phyloP scores from a whole-genome alignment of 2,329 filamentous ascomycete genomes.

The Fusarium sp. region DNA sequence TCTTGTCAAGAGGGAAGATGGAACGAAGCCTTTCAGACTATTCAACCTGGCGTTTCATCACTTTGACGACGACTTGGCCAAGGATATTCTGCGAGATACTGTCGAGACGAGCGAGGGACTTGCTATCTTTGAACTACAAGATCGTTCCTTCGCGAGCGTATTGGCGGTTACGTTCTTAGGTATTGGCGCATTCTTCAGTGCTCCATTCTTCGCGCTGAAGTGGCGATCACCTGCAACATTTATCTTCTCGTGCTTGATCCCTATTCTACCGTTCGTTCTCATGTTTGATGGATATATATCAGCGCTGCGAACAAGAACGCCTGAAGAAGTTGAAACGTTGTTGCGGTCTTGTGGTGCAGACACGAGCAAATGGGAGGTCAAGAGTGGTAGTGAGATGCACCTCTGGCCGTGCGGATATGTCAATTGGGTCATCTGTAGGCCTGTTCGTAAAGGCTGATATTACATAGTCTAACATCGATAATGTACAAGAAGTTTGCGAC shows the following conservation, averaged over 20 bases:
- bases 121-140: slow-evolving; percentile 80
- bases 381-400: slow-evolving; percentile 57
- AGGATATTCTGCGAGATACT: slow-evolving; percentile 70
- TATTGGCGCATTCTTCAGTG: slow-evolving; percentile 59
- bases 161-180: slow-evolving; percentile 64
- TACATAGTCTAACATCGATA: not conserved
- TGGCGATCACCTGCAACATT: slow-evolving; percentile 64
- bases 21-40: slow-evolving; percentile 69
- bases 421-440: slow-evolving; percentile 62
- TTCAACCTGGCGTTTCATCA: slow-evolving; percentile 83
- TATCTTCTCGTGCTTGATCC: slow-evolving; percentile 73
- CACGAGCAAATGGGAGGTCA: slow-evolving; percentile 58
- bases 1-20: slow-evolving; percentile 52
- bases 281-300: slow-evolving; percentile 76
- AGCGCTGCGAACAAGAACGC: slow-evolving; percentile 72
- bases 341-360: slow-evolving; percentile 62
- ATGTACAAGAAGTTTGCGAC: slow-evolving; percentile 2
- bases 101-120: slow-evolving; percentile 73
- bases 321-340: slow-evolving; percentile 70
- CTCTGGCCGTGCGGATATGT: slow-evolving; percentile 62
- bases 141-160: slow-evolving; percentile 65
- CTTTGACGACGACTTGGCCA: slow-evolving; percentile 72
- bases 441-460: slow-evolving; percentile 34
- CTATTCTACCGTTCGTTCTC: slow-evolving; percentile 73
- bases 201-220: slow-evolving; percentile 64